phyloP scores from a whole-genome alignment of 352 stramenopile species.

The Phytophthora crassamura region DNA sequence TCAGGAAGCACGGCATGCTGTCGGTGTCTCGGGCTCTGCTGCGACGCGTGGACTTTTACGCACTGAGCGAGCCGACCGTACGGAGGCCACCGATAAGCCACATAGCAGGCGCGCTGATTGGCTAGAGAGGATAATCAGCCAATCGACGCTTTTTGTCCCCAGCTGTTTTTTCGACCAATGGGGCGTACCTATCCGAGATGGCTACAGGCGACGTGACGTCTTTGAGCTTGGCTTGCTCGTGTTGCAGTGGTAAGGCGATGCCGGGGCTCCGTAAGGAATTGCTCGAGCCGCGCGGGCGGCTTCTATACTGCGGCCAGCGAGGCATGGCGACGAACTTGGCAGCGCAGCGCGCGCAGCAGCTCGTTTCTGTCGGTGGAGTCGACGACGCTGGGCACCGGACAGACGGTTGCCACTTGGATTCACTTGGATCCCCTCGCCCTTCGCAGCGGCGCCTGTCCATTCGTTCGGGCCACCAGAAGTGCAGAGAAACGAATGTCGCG shows the following conservation, averaged over 20 bases:
- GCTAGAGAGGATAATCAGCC: too few relatives aligned
- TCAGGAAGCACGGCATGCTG: slow-evolving; percentile 77
- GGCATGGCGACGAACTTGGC: too few relatives aligned
- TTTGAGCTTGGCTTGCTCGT: background rate
- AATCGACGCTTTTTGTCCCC: background rate
- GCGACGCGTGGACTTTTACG: slow-evolving; percentile 37
- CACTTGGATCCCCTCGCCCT: slow-evolving; percentile 11
- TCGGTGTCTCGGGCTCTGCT: slow-evolving; percentile 1
- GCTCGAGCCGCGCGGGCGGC: background rate
- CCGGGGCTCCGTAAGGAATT: slow-evolving; percentile 4
- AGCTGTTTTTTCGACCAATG: slow-evolving; percentile 13
- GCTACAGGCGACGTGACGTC: slow-evolving; percentile 8
- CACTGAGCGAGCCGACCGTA: slow-evolving; percentile 22
- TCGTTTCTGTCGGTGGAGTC: background rate
- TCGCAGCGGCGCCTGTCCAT: slow-evolving; percentile 12
- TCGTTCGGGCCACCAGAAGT: slow-evolving; percentile 12
- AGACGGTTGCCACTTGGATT: slow-evolving; percentile 12
- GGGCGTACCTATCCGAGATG: slow-evolving; percentile 1
- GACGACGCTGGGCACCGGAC: too few relatives aligned
- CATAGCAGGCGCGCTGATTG: too few relatives aligned
- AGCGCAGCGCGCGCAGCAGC: background rate
- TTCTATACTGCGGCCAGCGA: slow-evolving; percentile 10
- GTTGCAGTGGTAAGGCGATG: slow-evolving; percentile 5
- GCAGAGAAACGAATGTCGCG: slow-evolving; percentile 20
- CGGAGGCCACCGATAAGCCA: too few relatives aligned